Conservation (phyloP, 192 early-diverging fungal genomes). For the Coemansia sp. region DNA sequence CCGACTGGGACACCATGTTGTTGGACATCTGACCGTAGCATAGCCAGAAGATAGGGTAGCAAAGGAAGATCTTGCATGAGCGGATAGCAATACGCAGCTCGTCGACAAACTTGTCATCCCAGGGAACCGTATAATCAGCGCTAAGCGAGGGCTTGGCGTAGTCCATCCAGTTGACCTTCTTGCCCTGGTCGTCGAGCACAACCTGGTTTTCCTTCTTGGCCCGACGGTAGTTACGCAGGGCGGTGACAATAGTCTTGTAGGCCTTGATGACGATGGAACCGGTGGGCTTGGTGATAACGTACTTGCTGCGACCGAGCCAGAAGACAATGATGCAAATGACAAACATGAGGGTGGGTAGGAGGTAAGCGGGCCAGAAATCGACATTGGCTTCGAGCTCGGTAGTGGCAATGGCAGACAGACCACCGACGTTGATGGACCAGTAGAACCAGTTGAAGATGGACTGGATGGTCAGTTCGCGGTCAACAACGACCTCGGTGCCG, state of each 20-base stretch:
- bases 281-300: constrained; percentile 53
- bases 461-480: constrained; percentile 68
- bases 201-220: constrained; percentile 32
- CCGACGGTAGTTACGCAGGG: constrained; percentile 25
- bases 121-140: constrained; percentile 30
- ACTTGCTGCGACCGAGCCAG: constrained; percentile 51
- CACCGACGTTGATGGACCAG: constrained; percentile 63
- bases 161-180: constrained; percentile 49
- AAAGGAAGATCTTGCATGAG: constrained; percentile 66
- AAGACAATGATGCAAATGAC: constrained; percentile 54
- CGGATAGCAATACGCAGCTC: constrained; percentile 58
- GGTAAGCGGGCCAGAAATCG: constrained; percentile 57
- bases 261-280: constrained; percentile 57
- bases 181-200: constrained; percentile 22
- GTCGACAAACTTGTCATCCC: constrained; percentile 72
- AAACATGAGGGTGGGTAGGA: constrained; percentile 59
- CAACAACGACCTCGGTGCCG: constrained; percentile 60
- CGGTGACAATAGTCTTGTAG: constrained; percentile 28
- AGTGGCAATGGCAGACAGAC: constrained; percentile 57
- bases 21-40: constrained; percentile 64
- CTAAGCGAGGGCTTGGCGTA: constrained; percentile 58
- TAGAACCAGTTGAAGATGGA: constrained; percentile 86
- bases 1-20: constrained; percentile 61
- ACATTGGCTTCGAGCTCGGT: constrained; percentile 55
- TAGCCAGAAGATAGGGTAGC: constrained; percentile 74